These are phyloP conservation scores for Melampsora americana DNA, from an alignment of 1,284 basidiomycete species.

Conservation along the genomic window DNA sequence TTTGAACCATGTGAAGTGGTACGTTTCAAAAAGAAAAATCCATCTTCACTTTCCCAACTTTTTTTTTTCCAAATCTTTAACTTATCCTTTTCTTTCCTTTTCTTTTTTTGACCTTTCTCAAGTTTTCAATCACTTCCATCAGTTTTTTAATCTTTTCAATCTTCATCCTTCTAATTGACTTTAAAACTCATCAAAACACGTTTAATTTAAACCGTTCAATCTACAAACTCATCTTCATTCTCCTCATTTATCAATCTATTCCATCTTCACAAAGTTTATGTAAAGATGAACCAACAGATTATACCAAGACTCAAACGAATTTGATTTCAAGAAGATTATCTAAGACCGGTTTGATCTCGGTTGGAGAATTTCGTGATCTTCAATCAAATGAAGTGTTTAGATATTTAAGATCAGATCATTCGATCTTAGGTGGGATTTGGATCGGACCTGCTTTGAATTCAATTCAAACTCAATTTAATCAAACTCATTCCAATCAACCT, in stretches of 20 bases:
- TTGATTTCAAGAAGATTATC: conserved; percentile 69
- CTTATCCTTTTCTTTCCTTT: too few relatives aligned
- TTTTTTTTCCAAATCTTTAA: too few relatives aligned
- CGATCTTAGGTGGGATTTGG: conserved; percentile 84
- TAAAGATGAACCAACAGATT: background rate
- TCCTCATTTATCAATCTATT: conserved; percentile 3
- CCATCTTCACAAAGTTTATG: conserved; percentile 29
- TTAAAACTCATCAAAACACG: background rate
- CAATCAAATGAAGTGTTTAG: conserved; percentile 62
- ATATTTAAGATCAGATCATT: conserved; percentile 80
- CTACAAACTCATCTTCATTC: background rate
- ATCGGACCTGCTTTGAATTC: conserved; percentile 55
- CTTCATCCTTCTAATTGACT: too few relatives aligned
- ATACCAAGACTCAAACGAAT: background rate
- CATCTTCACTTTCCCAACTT: too few relatives aligned
- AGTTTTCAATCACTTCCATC: background rate
- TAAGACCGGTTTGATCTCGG: conserved; percentile 71
- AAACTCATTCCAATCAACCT: background rate
- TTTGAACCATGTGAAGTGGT: background rate
- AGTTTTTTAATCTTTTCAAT: too few relatives aligned
- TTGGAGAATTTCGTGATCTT: conserved; percentile 62
- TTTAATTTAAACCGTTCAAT: background rate
- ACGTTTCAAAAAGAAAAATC: background rate
- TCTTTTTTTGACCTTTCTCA: background rate
- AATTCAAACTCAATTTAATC: background rate